Conservation (phyloP, 108 stramenopile species). For the Fistulifera solaris region DNA sequence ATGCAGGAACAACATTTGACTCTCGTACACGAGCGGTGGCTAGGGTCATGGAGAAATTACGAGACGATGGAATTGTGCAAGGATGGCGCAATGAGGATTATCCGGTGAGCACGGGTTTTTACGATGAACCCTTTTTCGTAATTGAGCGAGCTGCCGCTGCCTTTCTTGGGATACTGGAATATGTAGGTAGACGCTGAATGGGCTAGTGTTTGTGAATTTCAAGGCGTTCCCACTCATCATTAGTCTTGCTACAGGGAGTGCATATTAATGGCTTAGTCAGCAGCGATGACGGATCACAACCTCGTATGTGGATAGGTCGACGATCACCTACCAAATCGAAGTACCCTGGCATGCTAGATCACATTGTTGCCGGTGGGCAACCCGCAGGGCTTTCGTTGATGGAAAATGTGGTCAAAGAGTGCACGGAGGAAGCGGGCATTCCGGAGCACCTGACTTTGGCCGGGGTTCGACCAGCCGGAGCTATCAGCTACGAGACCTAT, state of each 20-base stretch:
- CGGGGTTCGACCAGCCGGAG: conserved; percentile 50
- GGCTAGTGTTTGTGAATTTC: conserved; percentile 32
- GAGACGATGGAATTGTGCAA: conserved; percentile 41
- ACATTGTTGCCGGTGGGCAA: conserved; percentile 85
- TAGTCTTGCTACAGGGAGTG: conserved; percentile 8
- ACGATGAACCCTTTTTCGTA: conserved; percentile 50
- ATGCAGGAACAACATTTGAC: conserved; percentile 35
- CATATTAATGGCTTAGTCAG: conserved; percentile 68
- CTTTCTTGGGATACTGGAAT: conserved; percentile 61
- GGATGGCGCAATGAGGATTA: conserved; percentile 84
- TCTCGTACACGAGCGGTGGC: conserved; percentile 50
- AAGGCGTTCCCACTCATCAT: too few relatives aligned
- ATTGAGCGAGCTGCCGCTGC: conserved; percentile 77
- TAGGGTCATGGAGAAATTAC: conserved; percentile 40
- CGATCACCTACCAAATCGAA: conserved; percentile 71
- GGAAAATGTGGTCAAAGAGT: conserved; percentile 88
- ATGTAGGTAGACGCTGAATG: conserved; percentile 21
- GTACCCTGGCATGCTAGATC: conserved; percentile 84
- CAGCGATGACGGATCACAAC: conserved; percentile 8
- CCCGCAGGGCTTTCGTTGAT: conserved; percentile 64
- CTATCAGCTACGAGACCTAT: conserved; percentile 61
- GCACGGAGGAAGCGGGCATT: conserved; percentile 82
- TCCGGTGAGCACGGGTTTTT: conserved; percentile 52
- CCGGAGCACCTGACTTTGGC: conserved; percentile 36
- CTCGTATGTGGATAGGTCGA: conserved; percentile 81